A percentile compares a stretch with the other conserved stretches of the same genome.
These are phyloP conservation scores for Brachypodium distachyon DNA, from an alignment of 202 grass and related monocot species.

Conservation along the genomic window DNA sequence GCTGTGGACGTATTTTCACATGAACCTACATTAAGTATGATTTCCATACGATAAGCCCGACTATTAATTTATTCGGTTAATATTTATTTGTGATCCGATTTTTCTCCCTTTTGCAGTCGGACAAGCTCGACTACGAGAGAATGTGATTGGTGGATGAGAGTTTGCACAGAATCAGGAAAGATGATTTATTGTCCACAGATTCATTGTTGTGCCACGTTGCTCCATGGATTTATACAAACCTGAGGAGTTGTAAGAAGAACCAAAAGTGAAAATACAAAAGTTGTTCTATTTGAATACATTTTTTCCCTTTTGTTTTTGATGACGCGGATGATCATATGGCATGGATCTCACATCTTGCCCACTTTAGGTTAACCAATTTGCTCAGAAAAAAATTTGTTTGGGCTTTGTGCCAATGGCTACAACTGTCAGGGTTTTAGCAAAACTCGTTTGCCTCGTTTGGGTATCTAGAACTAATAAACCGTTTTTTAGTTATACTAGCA, in stretches of 20 bases:
- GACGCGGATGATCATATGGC: neutral
- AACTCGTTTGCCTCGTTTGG: too few relatives aligned
- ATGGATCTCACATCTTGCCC: neutral
- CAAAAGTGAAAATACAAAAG: neutral
- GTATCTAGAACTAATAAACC: too few relatives aligned
- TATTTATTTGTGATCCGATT: neutral
- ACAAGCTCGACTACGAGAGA: constrained; percentile 89
- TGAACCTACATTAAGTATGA: neutral
- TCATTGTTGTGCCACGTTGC: neutral
- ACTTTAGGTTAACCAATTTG: neutral
- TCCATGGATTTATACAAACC: neutral
- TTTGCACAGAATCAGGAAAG: neutral
- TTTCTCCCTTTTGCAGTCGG: constrained; percentile 43
- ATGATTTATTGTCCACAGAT: neutral
- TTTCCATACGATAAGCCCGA: too few relatives aligned
- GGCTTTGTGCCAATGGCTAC: neutral
- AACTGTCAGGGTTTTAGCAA: too few relatives aligned
- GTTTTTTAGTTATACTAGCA: too few relatives aligned
- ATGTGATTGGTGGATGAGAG: constrained; percentile 35
- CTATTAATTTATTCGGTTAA: neutral
- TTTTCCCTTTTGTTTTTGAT: too few relatives aligned
- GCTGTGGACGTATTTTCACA: neutral
- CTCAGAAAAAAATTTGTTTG: too few relatives aligned
- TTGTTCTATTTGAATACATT: too few relatives aligned
- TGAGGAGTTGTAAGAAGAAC: neutral